Conservation (phyloP, 2,329 filamentous ascomycete genomes). For the Eutypella sp. region DNA sequence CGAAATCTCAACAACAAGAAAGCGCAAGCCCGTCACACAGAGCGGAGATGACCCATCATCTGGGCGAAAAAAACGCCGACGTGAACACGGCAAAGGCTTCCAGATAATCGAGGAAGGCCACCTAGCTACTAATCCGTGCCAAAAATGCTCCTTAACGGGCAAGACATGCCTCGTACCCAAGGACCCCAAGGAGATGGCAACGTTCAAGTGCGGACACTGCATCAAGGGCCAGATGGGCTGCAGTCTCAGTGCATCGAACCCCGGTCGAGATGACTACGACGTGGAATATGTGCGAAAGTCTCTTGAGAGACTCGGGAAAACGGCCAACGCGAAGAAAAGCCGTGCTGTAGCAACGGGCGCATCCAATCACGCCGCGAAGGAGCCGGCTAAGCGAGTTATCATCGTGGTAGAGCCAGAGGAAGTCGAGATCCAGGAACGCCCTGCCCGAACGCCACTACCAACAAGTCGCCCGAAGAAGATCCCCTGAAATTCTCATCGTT, state of each 20-base stretch:
- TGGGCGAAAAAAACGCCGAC: neutral
- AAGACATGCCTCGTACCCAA: neutral
- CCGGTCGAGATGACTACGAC: neutral
- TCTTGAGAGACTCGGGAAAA: neutral
- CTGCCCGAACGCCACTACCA: neutral
- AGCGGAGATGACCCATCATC: neutral
- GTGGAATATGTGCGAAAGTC: neutral
- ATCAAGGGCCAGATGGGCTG: neutral
- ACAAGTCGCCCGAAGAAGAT: neutral
- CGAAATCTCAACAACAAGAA: neutral
- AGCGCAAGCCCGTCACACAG: neutral
- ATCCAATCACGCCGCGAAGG: too few relatives aligned
- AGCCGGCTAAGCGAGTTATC: too few relatives aligned
- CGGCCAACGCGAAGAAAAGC: neutral
- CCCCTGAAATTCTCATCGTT: neutral
- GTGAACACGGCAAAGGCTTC: neutral
- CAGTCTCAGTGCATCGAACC: neutral
- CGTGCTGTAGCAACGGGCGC: too few relatives aligned
- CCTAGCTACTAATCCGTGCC: neutral
- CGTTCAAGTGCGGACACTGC: neutral
- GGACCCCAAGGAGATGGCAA: neutral
- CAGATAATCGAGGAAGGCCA: neutral
- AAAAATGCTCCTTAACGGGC: neutral
- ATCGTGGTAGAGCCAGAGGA: too few relatives aligned
- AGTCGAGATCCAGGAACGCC: too few relatives aligned